Evolutionary conservation across 768 basidiomycete genomes (phyloP).

Genomic region (Lanmaoa rubissima): DNA sequence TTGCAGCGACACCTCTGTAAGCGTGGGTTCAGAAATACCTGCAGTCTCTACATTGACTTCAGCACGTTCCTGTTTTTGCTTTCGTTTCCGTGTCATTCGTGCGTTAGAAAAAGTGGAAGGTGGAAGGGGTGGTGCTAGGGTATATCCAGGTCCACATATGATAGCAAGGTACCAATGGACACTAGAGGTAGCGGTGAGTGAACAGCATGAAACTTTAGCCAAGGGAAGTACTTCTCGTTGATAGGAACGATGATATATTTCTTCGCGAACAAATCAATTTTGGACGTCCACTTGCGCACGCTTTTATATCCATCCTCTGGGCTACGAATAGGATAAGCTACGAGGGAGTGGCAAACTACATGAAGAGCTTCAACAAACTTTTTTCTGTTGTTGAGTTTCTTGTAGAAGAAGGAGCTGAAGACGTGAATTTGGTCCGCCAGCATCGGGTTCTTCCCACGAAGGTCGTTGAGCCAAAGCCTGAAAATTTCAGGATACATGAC

Average conservation of each 20-base stretch:
- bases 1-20: background rate
- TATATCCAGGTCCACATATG: slow-evolving; percentile 75
- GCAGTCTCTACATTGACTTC: slow-evolving; percentile 2
- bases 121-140: slow-evolving; percentile 50
- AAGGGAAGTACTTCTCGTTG: slow-evolving; percentile 78
- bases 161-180: slow-evolving; percentile 97
- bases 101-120: slow-evolving; percentile 1
- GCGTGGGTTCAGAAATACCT: background rate
- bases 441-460: slow-evolving; percentile 53
- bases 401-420: slow-evolving; percentile 98
- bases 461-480: slow-evolving; percentile 68
- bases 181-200: slow-evolving; percentile 40
- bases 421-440: slow-evolving; percentile 78
- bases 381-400: slow-evolving; percentile 72
- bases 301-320: slow-evolving; percentile 70
- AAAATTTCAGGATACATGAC: slow-evolving; percentile 2
- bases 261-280: slow-evolving; percentile 85
- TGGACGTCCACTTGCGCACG: slow-evolving; percentile 93
- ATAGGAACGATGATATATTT: slow-evolving; percentile 94
- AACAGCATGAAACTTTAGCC: background rate
- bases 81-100: slow-evolving; percentile 24
- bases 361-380: slow-evolving; percentile 39
- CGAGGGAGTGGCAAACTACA: slow-evolving; percentile 8
- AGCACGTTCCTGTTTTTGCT: slow-evolving; percentile 14
- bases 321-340: slow-evolving; percentile 29